Base-by-base conservation (phyloP, 192 early-diverging fungal genomes). In the Coemansia sp. region DNA sequence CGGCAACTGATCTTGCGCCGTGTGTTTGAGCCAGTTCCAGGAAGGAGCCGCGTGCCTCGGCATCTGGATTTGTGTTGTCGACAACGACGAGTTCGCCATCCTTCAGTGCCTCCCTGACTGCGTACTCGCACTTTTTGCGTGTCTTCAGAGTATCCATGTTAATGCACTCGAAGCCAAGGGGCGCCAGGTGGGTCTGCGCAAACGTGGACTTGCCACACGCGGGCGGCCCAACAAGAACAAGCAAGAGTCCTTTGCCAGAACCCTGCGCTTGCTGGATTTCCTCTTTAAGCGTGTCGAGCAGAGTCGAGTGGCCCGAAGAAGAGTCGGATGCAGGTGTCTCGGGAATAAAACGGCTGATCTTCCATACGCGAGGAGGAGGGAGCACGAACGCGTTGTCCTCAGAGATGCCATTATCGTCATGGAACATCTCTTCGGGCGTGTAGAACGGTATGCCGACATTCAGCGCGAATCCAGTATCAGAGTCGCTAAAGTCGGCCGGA, bases 131-230 rank as follows among this genome's bases (percentile, higher is more conserved):
- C 62, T 90, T 90, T n/a, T 89, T 86, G 15, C 79, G 72, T 17
- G 89, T 87, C 70, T 91, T 91, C 8, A 95, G 78, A 7, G 83
- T 87, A 71, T 96, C 94, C 85, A 93, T 87, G 66, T 95, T 96
- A 63, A 96, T 82, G 42, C 86, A 85, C 35, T 84, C 82, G 61
- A 92, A 92, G 0, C 87, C 87, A 15, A 87, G 82, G 2, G 84
- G 75, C 20, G 84, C 69, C 33, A 94, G 73, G 35, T 91, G 82
- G n/a, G 68, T 80, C 8, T 70, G 63, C 1, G 87, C 82, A 83
- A 94, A 93, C 2, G 84, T 87, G 0, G 89, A 87, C 71, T 96
- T 97, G 20, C 95, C 95, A 19, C 85, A 87, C 0, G 91, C 95
- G 2, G 94, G 94, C 11, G 83, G 85, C 1, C 95, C 95, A 59